These are phyloP conservation scores for Chloromonas sp. DNA, from an alignment of 163 green algal genomes.

Conservation along the genomic window DNA sequence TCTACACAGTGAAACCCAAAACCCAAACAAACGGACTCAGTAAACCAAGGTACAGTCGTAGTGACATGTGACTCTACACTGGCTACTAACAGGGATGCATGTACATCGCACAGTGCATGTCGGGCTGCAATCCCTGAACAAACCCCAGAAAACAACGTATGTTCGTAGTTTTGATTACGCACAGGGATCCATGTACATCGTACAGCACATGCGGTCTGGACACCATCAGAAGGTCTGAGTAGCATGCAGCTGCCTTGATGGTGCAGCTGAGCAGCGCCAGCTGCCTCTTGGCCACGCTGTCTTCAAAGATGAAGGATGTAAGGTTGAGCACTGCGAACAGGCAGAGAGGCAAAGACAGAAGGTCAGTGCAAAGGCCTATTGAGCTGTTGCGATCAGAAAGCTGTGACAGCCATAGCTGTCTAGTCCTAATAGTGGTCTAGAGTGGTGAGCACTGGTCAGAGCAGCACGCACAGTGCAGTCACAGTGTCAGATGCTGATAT, in stretches of 20 bases:
- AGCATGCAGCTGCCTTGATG: slow-evolving; percentile 20
- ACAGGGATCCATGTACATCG: slow-evolving; percentile 7
- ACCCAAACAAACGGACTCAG: too few species aligned
- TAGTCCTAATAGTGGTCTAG: too few species aligned
- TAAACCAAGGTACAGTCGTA: too few species aligned
- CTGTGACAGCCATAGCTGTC: too few species aligned
- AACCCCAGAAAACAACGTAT: slow-evolving; percentile 14
- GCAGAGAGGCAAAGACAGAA: too few species aligned
- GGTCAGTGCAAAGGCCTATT: too few species aligned
- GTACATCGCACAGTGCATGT: slow-evolving; percentile 8
- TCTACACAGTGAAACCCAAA: too few species aligned
- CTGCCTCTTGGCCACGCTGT: slow-evolving; percentile 16
- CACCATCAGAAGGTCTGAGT: slow-evolving; percentile 15
- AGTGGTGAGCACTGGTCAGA: too few species aligned
- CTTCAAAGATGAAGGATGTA: slow-evolving; percentile 23
- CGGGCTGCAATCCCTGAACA: slow-evolving; percentile 15
- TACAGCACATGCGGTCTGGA: neutral
- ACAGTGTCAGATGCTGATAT: too few species aligned
- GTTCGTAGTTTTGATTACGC: slow-evolving; percentile 13
- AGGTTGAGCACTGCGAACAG: slow-evolving; percentile 21
- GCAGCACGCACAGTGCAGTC: too few species aligned
- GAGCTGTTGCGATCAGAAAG: too few species aligned
- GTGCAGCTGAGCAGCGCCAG: slow-evolving; percentile 16
- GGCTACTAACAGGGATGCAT: neutral
- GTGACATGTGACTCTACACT: too few species aligned